These are phyloP conservation scores for Aspergillus wentii DNA, from an alignment of 495 filamentous ascomycete genomes.

Conservation along the genomic window DNA sequence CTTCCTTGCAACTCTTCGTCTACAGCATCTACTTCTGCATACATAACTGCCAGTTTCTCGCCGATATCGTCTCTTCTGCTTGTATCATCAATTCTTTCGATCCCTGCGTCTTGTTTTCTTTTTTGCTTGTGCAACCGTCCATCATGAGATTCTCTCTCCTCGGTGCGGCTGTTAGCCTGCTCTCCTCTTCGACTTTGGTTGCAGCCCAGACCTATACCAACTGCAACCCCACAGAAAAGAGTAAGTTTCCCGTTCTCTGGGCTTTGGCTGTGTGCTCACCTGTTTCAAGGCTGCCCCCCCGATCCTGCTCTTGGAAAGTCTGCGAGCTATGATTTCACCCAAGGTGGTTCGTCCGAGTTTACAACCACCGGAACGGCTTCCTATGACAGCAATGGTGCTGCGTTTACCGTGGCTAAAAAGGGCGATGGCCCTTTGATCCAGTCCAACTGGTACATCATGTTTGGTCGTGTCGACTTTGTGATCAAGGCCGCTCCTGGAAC, in stretches of 20 bases:
- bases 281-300: constrained; percentile 58
- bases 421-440: constrained; percentile 82
- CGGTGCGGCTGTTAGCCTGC: constrained; percentile 19
- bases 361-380: constrained; percentile 58
- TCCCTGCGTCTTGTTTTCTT: neutral
- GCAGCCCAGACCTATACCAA: constrained; percentile 69
- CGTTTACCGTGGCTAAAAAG: constrained; percentile 75
- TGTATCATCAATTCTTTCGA: neutral
- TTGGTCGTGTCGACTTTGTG: constrained; percentile 54
- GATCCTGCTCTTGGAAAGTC: constrained; percentile 79
- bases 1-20: no score
- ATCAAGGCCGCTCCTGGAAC: constrained; percentile 58
- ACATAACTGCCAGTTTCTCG: no score
- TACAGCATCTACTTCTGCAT: no score
- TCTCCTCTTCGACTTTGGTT: constrained; percentile 32
- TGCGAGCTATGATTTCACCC: constrained; percentile 74
- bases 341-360: constrained; percentile 65
- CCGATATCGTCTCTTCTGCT: neutral
- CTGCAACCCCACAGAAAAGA: constrained; percentile 67
- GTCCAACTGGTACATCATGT: constrained; percentile 73
- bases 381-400: constrained; percentile 71
- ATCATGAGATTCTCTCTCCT: constrained; percentile 26
- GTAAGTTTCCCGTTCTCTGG: constrained; percentile 39
- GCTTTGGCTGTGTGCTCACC: constrained; percentile 7
- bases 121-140: neutral